Percentiles rank a stretch among this genome's conserved stretches.
phyloP scores from a whole-genome alignment of 73 alveolate species.

The Paraurostyla sp. region DNA sequence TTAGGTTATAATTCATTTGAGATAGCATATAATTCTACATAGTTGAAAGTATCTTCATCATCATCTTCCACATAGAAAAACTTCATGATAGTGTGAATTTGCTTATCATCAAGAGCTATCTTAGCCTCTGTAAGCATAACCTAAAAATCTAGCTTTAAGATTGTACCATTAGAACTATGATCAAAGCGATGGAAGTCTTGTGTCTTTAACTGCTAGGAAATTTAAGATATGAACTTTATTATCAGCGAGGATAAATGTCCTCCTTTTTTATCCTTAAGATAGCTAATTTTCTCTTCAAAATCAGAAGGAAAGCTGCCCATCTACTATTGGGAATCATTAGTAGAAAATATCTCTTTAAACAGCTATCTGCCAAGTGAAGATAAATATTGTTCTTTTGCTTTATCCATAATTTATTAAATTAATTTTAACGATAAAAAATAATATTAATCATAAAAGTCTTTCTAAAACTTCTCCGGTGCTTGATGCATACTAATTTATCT shows the following conservation, averaged over 20 bases:
- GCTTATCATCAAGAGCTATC: neutral
- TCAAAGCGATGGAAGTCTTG: neutral
- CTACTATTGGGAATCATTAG: neutral
- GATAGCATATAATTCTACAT: neutral
- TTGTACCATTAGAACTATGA: neutral
- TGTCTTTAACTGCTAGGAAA: neutral
- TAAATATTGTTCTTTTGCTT: slow-evolving; percentile 17
- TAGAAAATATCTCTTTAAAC: neutral
- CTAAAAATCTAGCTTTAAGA: neutral
- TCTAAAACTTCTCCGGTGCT: neutral
- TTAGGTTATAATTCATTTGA: neutral
- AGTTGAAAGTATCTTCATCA: neutral
- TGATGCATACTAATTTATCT: neutral
- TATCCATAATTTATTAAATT: neutral
- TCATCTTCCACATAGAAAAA: neutral
- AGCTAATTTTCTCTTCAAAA: neutral
- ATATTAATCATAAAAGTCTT: neutral
- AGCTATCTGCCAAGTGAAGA: neutral
- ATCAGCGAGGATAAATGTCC: neutral
- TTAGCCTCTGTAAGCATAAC: neutral
- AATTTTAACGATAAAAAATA: neutral
- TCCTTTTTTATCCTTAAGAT: slow-evolving; percentile 21
- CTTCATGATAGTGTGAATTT: neutral
- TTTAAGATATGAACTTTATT: neutral
- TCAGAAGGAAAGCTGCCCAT: neutral